These are phyloP conservation scores for Diutina ranongensis DNA, from an alignment of 1,139 yeast genomes.

Conservation along the genomic window DNA sequence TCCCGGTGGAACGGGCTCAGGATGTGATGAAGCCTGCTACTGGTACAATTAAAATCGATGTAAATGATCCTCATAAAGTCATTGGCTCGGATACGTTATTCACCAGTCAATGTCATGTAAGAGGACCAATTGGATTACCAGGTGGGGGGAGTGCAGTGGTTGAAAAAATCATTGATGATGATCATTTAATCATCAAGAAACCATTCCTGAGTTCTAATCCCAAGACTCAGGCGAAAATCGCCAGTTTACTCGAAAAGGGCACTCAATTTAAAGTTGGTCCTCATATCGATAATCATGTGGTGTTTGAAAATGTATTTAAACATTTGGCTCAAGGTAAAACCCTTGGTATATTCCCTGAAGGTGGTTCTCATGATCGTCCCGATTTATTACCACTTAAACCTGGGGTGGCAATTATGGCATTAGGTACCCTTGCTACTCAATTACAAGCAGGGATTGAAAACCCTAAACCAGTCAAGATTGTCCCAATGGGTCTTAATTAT, in stretches of 20 bases:
- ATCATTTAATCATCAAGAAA: slow-evolving; percentile 34
- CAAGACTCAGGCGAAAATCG: slow-evolving; percentile 11
- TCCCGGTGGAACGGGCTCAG: slow-evolving; percentile 68
- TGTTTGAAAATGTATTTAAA: slow-evolving; percentile 53
- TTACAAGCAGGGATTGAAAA: slow-evolving; percentile 47
- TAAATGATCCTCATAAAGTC: slow-evolving; percentile 22
- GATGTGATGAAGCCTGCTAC: slow-evolving; percentile 38
- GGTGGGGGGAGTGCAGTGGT: slow-evolving; percentile 49
- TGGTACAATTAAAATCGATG: slow-evolving; percentile 34
- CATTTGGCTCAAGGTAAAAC: slow-evolving; percentile 46
- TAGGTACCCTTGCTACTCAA: slow-evolving; percentile 25
- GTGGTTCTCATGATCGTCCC: slow-evolving; percentile 33
- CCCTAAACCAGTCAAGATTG: slow-evolving; percentile 34
- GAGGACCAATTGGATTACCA: slow-evolving; percentile 56
- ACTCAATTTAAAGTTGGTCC: slow-evolving; percentile 46
- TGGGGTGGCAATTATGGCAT: slow-evolving; percentile 40
- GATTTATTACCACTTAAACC: slow-evolving; percentile 31
- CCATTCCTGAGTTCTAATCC: slow-evolving; percentile 31
- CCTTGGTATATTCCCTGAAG: slow-evolving; percentile 62
- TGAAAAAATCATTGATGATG: slow-evolving; percentile 39
- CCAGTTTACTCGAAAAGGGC: slow-evolving; percentile 30
- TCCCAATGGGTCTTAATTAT: slow-evolving; percentile 37
- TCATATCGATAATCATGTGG: slow-evolving; percentile 47
- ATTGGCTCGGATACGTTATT: slow-evolving; percentile 39
- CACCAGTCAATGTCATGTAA: slow-evolving; percentile 30